Percentiles rank a stretch among this genome's conserved stretches.
These are phyloP conservation scores for Myxozyma lipomycoides DNA, from an alignment of 805 yeast genomes.

Conservation along the genomic window DNA sequence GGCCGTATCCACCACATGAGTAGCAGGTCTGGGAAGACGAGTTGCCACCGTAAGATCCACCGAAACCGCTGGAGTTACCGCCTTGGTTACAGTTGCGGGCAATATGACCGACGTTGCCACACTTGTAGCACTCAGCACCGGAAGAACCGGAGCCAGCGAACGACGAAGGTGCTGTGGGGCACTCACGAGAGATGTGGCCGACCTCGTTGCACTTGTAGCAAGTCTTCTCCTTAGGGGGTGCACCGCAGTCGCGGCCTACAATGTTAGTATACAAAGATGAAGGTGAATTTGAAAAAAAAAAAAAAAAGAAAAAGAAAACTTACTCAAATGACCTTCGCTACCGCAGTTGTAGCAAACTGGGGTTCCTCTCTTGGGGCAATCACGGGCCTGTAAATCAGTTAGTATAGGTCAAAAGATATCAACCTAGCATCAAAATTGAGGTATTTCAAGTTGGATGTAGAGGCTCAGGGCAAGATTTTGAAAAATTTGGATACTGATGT, in stretches of 20 bases:
- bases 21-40: slow-evolving; percentile 86
- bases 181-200: slow-evolving; percentile 85
- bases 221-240: slow-evolving; percentile 78
- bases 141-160: slow-evolving; percentile 18
- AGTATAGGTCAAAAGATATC: slow-evolving; percentile 5
- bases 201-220: slow-evolving; percentile 91
- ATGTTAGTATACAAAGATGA: slow-evolving; percentile 50
- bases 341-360: slow-evolving; percentile 42
- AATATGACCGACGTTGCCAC: slow-evolving; percentile 87
- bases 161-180: slow-evolving; percentile 58
- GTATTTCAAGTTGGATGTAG: no score
- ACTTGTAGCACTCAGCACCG: slow-evolving; percentile 79
- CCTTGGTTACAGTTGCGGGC: slow-evolving; percentile 70
- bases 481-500: no score
- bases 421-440: background rate
- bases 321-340: slow-evolving; percentile 29
- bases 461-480: no score
- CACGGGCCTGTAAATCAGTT: slow-evolving; percentile 33
- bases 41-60: slow-evolving; percentile 72
- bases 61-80: slow-evolving; percentile 33
- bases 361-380: slow-evolving; percentile 38
- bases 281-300: background rate
- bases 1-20: slow-evolving; percentile 86
- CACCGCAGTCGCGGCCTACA: slow-evolving; percentile 81
- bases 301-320: background rate